These are phyloP conservation scores for Ormosia emarginata DNA, from an alignment of 306 rosid genomes.

Conservation along the genomic window DNA sequence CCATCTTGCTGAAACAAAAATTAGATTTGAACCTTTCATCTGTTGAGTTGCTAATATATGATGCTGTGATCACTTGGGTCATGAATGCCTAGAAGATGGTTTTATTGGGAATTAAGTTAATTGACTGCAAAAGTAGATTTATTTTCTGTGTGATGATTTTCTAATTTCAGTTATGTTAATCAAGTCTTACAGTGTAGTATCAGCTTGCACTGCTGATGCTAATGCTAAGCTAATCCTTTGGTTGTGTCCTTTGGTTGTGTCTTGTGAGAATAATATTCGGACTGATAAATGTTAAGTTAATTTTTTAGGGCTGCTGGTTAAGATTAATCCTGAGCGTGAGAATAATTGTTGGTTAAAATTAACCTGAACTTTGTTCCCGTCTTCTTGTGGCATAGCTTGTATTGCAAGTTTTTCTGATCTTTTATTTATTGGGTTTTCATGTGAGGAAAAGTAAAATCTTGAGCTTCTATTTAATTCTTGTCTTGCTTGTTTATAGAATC, in stretches of 20 bases:
- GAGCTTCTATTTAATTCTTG: not conserved
- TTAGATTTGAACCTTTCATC: not conserved
- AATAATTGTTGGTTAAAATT: not conserved
- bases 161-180: not conserved
- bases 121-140: not conserved
- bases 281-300: no score
- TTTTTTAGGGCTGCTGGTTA: not conserved
- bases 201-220: not conserved
- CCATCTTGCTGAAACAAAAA: not conserved
- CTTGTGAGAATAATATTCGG: constrained; percentile 9
- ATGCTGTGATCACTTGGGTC: not conserved
- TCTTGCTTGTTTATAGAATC: not conserved
- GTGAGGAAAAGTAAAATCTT: not conserved
- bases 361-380: not conserved
- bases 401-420: not conserved
- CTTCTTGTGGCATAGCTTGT: constrained; percentile 2
- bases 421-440: not conserved
- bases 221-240: not conserved
- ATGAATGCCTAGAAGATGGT: not conserved
- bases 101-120: not conserved
- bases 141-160: not conserved
- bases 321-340: no score
- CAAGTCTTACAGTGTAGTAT: not conserved
- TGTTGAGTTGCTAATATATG: not conserved
- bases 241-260: not conserved